phyloP scores from a whole-genome alignment of 306 rosid genomes.

The Myrica gale region DNA sequence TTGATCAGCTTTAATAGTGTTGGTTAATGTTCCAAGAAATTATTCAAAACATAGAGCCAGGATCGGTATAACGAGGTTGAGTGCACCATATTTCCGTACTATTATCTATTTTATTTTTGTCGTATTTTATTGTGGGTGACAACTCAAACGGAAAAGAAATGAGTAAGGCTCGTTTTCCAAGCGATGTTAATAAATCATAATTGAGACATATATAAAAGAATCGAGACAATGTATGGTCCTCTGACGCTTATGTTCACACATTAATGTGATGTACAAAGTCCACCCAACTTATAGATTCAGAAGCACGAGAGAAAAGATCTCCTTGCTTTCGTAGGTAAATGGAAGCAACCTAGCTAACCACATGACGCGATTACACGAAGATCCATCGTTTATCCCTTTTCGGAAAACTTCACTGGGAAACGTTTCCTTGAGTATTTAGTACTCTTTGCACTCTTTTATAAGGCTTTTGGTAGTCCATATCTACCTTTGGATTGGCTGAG shows the following conservation, averaged over 20 bases:
- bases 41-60: too few relatives aligned
- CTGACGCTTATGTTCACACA: conserved; percentile 31
- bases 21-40: too few relatives aligned
- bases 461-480: conserved; percentile 27
- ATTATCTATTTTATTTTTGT: background rate
- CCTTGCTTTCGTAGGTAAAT: conserved; percentile 30
- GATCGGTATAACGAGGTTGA: background rate
- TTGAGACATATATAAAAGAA: background rate
- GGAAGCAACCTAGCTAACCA: conserved; percentile 48
- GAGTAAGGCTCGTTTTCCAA: conserved; percentile 23
- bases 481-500: conserved; percentile 30
- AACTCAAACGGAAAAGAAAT: conserved; percentile 12
- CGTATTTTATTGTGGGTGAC: conserved; percentile 23
- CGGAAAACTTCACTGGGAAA: conserved; percentile 31
- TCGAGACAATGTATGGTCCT: conserved; percentile 24
- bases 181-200: background rate
- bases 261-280: conserved; percentile 33
- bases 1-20: too few relatives aligned
- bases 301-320: conserved; percentile 16
- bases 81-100: background rate
- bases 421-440: conserved; percentile 34
- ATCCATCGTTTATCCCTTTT: conserved; percentile 26
- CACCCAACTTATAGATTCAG: conserved; percentile 16
- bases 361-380: conserved; percentile 40
- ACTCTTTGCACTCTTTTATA: conserved; percentile 29